phyloP scores from a whole-genome alignment of 371 early-diverging fungal genomes.

The Fennellomyces sp. region DNA sequence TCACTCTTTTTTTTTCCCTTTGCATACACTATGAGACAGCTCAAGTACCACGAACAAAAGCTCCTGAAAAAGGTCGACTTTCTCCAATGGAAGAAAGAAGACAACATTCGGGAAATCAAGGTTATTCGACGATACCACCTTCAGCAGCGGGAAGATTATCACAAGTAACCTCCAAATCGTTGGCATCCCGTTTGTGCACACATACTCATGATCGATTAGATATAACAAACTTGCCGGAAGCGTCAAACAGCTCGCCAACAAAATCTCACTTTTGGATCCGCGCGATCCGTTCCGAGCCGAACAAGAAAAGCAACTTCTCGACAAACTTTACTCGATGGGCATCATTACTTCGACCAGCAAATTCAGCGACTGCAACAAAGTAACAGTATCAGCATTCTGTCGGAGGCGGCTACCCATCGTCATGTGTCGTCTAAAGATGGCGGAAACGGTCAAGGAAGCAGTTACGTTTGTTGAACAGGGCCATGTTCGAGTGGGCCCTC shows the following conservation, averaged over 20 bases:
- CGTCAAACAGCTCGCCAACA: constrained; percentile 87
- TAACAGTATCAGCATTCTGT: constrained; percentile 93
- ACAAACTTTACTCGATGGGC: constrained; percentile 93
- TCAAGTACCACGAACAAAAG: constrained; percentile 98
- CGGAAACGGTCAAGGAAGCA: constrained; percentile 94
- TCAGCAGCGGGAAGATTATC: constrained; percentile 95
- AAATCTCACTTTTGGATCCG: constrained; percentile 88
- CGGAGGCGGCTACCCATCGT: constrained; percentile 94
- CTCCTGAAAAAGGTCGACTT: constrained; percentile 99
- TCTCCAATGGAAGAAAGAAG: constrained; percentile 95
- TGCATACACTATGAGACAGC: constrained; percentile 58
- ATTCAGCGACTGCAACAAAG: constrained; percentile 88
- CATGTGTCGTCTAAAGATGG: constrained; percentile 96
- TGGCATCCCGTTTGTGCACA: not conserved
- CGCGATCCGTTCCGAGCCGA: constrained; percentile 84
- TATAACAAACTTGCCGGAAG: constrained; percentile 93
- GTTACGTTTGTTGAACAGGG: constrained; percentile 97
- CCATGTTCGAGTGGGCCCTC: constrained; percentile 95
- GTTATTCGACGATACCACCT: constrained; percentile 94
- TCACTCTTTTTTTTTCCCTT: not conserved
- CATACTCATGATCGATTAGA: constrained; percentile 41
- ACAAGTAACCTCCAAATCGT: constrained; percentile 61
- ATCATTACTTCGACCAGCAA: constrained; percentile 84
- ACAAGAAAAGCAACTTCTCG: constrained; percentile 84
- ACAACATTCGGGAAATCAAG: constrained; percentile 87